Evolutionary conservation across 2,329 filamentous ascomycete species (phyloP).

Genomic region (Alternaria triticina): DNA sequence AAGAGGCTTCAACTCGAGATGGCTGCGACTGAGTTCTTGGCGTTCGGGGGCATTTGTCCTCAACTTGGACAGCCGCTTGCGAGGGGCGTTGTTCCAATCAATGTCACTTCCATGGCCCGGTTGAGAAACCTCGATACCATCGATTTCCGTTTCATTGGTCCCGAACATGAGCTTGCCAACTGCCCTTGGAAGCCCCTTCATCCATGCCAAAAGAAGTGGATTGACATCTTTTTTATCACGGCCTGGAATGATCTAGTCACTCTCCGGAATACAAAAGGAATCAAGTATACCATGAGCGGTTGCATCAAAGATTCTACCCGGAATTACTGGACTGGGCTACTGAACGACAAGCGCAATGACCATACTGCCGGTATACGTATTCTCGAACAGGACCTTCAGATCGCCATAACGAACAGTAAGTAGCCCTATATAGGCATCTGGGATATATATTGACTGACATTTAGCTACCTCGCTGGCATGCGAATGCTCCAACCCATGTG

Average conservation of each 20-base stretch:
- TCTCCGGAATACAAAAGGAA: background rate
- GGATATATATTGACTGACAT: background rate
- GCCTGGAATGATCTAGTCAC: background rate
- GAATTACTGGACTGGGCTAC: slow-evolving; percentile 11
- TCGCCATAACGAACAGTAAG: background rate
- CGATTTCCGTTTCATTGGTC: slow-evolving; percentile 28
- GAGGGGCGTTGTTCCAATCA: background rate
- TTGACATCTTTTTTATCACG: slow-evolving; percentile 16
- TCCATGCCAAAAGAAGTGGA: slow-evolving; percentile 25
- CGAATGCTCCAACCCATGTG: slow-evolving; percentile 15
- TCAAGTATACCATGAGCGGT: slow-evolving; percentile 10
- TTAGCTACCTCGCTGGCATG: background rate
- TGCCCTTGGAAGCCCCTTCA: slow-evolving; percentile 20
- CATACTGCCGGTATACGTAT: background rate
- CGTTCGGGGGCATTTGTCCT: slow-evolving; percentile 8
- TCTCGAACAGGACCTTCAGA: background rate
- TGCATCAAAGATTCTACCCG: slow-evolving; percentile 19
- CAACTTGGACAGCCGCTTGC: background rate
- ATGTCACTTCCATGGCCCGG: background rate
- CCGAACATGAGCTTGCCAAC: slow-evolving; percentile 14
- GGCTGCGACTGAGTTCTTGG: slow-evolving; percentile 13
- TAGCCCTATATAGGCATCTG: background rate
- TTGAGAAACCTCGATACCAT: slow-evolving; percentile 8
- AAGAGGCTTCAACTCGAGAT: slow-evolving; percentile 20
- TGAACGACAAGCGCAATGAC: background rate